Evolutionary conservation across 306 rosid species (phyloP).

Genomic region (Neltuma alba): DNA sequence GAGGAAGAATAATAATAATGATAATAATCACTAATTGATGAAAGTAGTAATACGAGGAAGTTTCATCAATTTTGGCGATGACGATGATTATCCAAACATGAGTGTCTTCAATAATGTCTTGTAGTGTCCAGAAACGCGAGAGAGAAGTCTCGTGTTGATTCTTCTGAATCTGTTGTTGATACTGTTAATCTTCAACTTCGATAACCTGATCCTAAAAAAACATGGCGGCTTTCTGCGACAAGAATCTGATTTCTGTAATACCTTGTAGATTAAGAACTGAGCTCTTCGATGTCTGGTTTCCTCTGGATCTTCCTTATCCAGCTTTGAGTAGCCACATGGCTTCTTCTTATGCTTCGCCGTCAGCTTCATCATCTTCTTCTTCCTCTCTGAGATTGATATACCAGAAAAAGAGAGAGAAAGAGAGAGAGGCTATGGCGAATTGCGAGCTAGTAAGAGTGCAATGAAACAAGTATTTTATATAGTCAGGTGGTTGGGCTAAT

Average conservation of each 20-base stretch:
- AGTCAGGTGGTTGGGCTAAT: neutral
- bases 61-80: neutral
- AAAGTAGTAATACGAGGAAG: slow-evolving; percentile 14
- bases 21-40: slow-evolving; percentile 12
- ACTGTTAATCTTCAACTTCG: slow-evolving; percentile 53
- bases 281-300: slow-evolving; percentile 52
- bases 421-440: neutral
- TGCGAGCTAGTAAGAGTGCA: neutral
- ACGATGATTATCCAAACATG: slow-evolving; percentile 31
- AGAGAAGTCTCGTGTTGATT: slow-evolving; percentile 48
- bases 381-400: neutral
- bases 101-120: slow-evolving; percentile 44
- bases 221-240: slow-evolving; percentile 33
- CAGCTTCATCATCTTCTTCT: slow-evolving; percentile 24
- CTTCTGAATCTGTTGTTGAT: slow-evolving; percentile 46
- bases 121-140: slow-evolving; percentile 34
- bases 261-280: slow-evolving; percentile 61
- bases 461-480: neutral
- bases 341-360: slow-evolving; percentile 4
- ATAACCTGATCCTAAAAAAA: slow-evolving; percentile 43
- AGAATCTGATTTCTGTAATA: slow-evolving; percentile 44
- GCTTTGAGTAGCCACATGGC: slow-evolving; percentile 43
- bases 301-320: slow-evolving; percentile 61
- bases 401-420: neutral
- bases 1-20: no score